A percentile compares a stretch with the other conserved stretches of the same genome.
Conservation (phyloP, 2,329 filamentous ascomycete genomes). For the Microsporum canis region DNA sequence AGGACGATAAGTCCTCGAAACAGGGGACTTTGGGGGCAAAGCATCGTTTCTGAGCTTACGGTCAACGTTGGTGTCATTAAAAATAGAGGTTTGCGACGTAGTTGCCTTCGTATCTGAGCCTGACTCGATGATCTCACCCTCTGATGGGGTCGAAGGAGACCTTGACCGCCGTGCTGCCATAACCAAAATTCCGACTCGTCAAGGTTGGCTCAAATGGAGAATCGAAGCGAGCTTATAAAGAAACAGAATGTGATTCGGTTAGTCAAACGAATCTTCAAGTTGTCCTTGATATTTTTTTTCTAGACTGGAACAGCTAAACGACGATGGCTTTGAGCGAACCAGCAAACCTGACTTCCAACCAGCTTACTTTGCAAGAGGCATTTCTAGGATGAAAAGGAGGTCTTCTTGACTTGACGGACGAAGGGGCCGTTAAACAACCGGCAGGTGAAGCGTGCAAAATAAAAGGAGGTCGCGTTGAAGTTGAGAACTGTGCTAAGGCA, state of each 20-base stretch:
- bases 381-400: not conserved
- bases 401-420: not conserved
- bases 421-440: not conserved
- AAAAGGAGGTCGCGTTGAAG: not conserved
- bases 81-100: slow-evolving; percentile 61
- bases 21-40: slow-evolving; percentile 38
- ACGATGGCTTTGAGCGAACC: slow-evolving; percentile 12
- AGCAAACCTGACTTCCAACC: slow-evolving; percentile 15
- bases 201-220: not conserved
- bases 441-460: not conserved
- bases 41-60: slow-evolving; percentile 68
- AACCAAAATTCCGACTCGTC: not conserved
- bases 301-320: slow-evolving; percentile 6
- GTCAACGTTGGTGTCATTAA: slow-evolving; percentile 81
- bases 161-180: slow-evolving; percentile 41
- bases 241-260: slow-evolving; percentile 21
- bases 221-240: slow-evolving; percentile 12
- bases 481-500: not conserved
- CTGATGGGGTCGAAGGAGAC: slow-evolving; percentile 58
- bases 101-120: slow-evolving; percentile 70
- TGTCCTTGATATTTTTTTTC: not conserved
- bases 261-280: slow-evolving; percentile 20
- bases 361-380: slow-evolving; percentile 16
- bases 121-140: slow-evolving; percentile 76
- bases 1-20: slow-evolving; percentile 51